Evolutionary conservation across 305 asterid species (phyloP), one percentile per base, ranked within the genome.

Genomic region (Nicotiana rustica): DNA sequence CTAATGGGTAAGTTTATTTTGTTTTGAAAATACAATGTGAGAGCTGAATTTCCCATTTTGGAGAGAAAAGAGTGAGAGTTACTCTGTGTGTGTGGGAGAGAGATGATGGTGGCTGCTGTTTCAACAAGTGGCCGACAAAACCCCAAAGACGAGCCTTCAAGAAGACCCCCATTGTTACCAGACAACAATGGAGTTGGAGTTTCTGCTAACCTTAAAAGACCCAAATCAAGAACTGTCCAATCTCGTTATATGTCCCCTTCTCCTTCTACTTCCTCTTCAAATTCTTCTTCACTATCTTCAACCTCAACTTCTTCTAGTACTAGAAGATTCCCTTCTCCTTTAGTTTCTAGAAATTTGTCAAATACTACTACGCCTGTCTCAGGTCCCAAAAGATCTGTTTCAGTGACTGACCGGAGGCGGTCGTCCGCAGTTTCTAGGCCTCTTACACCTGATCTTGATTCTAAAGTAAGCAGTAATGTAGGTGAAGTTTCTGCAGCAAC

Each of bases 201-300:
- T 52, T 41, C 82, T 85, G 75, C 56, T 73, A 88, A 88, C 85
- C 88, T 88, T 9, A 95, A 87, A 82, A 93, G 87, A 67, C 97
- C 97, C 84, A 97, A 93, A 95, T 90, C 95, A 62, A 92, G 88
- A 87, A 88, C 86, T 76, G 96, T 93, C n/a, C 89, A 97, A 81
- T 97, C 99, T 55, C 89, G 98, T 82, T 93, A 93, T 83, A 85
- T 92, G 96, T 93, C 98, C 82, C 95, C 98, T 88, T 91, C 97
- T 0, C 84, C 93, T 81, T 91, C 97, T 4, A 85, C 91, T 68
- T 94, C 99, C 14, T 91, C 92, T 82, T 92, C 97, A 1, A 94
- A 84, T 86, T 89, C 97, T 29, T 87, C 93, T 2, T 90, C 97
- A 0, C 69, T 85, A 77, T 88, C 94, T 29, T 88, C 98, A 0